These are phyloP conservation scores for Oryza longistaminata DNA, from an alignment of 176 grass and related monocot species.

Conservation along the genomic window DNA sequence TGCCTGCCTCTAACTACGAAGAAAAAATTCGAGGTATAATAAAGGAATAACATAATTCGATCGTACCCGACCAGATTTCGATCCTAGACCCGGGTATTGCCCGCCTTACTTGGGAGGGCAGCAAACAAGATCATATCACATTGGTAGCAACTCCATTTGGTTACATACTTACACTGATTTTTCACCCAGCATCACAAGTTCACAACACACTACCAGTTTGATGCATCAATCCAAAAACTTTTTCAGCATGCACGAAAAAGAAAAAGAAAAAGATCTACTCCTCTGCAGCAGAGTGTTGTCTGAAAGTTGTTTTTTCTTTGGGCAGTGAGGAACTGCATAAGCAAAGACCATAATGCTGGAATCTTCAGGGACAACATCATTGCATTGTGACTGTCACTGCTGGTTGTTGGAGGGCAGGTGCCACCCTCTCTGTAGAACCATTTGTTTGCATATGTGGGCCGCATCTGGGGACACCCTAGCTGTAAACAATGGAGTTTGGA, in stretches of 20 bases:
- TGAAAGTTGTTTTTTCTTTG: constrained; percentile 2
- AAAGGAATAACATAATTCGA: no score
- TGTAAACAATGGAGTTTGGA: not conserved
- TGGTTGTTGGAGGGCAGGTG: not conserved
- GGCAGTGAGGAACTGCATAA: not conserved
- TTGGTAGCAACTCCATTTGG: not conserved
- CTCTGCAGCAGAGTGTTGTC: not conserved
- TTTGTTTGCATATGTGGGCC: not conserved
- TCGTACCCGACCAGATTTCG: no score
- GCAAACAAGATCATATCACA: constrained; percentile 1
- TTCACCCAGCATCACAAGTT: not conserved
- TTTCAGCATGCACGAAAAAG: not conserved
- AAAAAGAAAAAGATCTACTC: not conserved
- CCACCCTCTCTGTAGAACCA: constrained; percentile 3
- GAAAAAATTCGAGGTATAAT: no score
- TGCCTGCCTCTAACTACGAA: no score
- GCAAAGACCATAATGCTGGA: constrained; percentile 20
- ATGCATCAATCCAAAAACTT: not conserved
- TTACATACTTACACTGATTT: not conserved
- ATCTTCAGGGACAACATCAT: constrained; percentile 8
- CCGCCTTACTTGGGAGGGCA: not conserved
- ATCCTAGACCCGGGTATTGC: not conserved
- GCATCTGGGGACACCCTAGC: not conserved
- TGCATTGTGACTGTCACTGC: not conserved
- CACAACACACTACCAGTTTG: not conserved